phyloP scores from a whole-genome alignment of 495 filamentous ascomycete species.

The Xanthoparmelia taractica region DNA sequence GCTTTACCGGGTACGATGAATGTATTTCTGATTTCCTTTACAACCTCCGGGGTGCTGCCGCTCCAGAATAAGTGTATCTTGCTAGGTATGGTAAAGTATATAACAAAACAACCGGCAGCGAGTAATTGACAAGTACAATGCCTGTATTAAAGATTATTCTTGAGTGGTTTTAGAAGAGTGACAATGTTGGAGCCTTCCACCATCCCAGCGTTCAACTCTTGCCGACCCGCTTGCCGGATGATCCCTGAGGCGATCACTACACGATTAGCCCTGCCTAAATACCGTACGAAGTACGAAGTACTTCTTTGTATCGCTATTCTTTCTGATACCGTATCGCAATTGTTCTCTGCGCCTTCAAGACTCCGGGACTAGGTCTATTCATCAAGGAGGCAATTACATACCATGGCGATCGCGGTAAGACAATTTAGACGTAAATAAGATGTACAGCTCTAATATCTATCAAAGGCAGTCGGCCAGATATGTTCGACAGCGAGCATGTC shows the following conservation, averaged over 20 bases:
- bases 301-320: no score
- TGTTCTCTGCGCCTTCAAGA: no score
- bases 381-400: background rate
- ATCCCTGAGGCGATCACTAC: background rate
- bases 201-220: background rate
- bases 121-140: background rate
- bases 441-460: slow-evolving; percentile 6
- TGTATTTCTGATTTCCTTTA: background rate
- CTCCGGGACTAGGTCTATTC: background rate
- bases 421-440: background rate
- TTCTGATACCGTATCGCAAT: background rate
- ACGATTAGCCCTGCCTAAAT: no score
- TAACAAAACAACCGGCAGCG: background rate
- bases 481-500: slow-evolving; percentile 73
- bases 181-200: background rate
- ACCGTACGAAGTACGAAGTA: no score
- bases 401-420: slow-evolving; percentile 13
- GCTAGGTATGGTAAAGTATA: no score
- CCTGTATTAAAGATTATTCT: background rate
- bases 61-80: background rate
- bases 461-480: slow-evolving; percentile 77
- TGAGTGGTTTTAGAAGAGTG: background rate
- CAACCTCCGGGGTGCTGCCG: background rate
- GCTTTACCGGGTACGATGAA: slow-evolving; percentile 1
- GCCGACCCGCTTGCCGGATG: background rate